These are phyloP conservation scores for Fagus crenata DNA, from an alignment of 306 rosid species.

Conservation along the genomic window DNA sequence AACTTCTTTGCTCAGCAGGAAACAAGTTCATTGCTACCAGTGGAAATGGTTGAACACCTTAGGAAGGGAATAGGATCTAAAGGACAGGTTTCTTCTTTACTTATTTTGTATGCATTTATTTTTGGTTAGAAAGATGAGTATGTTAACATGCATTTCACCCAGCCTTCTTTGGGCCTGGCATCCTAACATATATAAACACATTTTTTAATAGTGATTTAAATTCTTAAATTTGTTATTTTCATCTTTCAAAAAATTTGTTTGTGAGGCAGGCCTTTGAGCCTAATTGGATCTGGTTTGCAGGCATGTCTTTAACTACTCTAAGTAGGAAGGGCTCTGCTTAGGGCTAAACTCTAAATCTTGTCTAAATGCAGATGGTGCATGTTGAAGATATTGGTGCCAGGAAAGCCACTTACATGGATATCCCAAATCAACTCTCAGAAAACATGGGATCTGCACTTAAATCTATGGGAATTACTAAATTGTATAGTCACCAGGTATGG, in stretches of 20 bases:
- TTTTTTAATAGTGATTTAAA: not conserved
- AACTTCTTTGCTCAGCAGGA: slow-evolving; percentile 48
- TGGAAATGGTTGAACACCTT: slow-evolving; percentile 89
- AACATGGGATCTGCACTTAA: slow-evolving; percentile 59
- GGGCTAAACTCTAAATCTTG: slow-evolving; percentile 33
- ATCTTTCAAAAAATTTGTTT: not conserved
- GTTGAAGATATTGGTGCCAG: slow-evolving; percentile 70
- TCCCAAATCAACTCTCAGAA: slow-evolving; percentile 61
- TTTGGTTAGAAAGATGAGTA: slow-evolving; percentile 19
- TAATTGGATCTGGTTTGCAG: slow-evolving; percentile 12
- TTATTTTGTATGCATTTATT: slow-evolving; percentile 3
- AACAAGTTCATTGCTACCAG: slow-evolving; percentile 50
- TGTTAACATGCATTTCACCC: slow-evolving; percentile 14
- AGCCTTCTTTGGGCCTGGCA: slow-evolving; percentile 21
- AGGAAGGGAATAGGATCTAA: slow-evolving; percentile 62
- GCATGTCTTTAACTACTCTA: slow-evolving; percentile 1
- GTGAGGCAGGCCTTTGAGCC: not conserved
- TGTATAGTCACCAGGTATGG: slow-evolving; percentile 89
- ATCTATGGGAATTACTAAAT: slow-evolving; percentile 61
- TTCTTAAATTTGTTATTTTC: not conserved
- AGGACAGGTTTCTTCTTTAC: slow-evolving; percentile 62
- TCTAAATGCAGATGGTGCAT: slow-evolving; percentile 69
- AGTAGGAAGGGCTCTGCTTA: slow-evolving; percentile 11
- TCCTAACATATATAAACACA: slow-evolving; percentile 17
- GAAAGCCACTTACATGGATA: slow-evolving; percentile 53